phyloP scores from a whole-genome alignment of 2,329 filamentous ascomycete genomes.

The Cytospora mali region DNA sequence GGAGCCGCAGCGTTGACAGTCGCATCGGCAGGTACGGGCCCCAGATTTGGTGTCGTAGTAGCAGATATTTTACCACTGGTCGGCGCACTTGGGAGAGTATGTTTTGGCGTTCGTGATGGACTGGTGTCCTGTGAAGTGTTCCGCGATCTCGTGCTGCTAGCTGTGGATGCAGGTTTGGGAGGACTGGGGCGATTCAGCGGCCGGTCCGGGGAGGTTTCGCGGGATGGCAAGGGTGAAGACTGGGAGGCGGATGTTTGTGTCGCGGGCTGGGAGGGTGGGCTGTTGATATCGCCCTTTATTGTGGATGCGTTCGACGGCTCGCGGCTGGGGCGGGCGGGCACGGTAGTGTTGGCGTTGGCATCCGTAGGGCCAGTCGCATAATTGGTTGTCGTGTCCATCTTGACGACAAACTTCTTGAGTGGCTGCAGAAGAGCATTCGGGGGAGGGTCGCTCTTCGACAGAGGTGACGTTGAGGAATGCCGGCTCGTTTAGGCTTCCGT shows the following conservation, averaged over 20 bases:
- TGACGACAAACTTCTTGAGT: constrained; percentile 24
- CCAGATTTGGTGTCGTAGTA: constrained; percentile 67
- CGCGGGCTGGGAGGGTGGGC: constrained; percentile 28
- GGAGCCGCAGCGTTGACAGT: constrained; percentile 63
- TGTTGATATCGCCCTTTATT: constrained; percentile 31
- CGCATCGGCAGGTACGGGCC: constrained; percentile 62
- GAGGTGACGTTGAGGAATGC: constrained; percentile 33
- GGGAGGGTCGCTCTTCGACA: constrained; percentile 1
- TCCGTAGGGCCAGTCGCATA: constrained; percentile 36
- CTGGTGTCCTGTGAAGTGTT: constrained; percentile 67
- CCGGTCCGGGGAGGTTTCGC: constrained; percentile 53
- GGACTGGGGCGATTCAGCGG: constrained; percentile 41
- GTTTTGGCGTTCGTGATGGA: constrained; percentile 56
- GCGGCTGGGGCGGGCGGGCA: constrained; percentile 34
- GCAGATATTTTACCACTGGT: constrained; percentile 70
- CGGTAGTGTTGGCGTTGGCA: constrained; percentile 28
- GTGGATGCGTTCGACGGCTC: constrained; percentile 32
- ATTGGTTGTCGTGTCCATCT: constrained; percentile 42
- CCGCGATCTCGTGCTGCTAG: constrained; percentile 56
- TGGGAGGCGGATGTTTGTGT: constrained; percentile 31
- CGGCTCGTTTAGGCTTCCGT: constrained; percentile 15
- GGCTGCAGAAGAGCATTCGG: constrained; percentile 18
- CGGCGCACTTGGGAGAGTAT: constrained; percentile 61
- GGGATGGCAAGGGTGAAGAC: constrained; percentile 39
- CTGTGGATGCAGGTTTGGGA: constrained; percentile 37